Base-by-base conservation (phyloP, 768 basidiomycete species). In the Mycena kentingensis region DNA sequence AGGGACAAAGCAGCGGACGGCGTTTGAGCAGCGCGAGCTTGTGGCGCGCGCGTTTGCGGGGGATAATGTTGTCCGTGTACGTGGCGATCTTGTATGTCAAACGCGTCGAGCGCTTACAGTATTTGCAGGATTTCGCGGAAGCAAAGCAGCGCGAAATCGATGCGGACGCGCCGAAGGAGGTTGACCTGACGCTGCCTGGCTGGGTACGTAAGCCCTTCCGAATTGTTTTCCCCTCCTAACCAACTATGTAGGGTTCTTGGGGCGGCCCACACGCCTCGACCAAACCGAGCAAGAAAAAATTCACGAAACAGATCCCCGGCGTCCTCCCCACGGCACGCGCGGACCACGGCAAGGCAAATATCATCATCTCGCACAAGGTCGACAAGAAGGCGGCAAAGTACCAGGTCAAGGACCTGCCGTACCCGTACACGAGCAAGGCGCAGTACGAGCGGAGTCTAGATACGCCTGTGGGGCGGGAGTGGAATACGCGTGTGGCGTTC, bases 221-320 rank as follows among this genome's bases (percentile, higher is more conserved):
- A n/a, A n/a, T n/a, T n/a, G n/a, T n/a, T n/a, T n/a, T n/a, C n/a
- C n/a, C n/a, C n/a, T n/a, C n/a, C n/a, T n/a, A n/a, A n/a, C n/a
- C n/a, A n/a, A n/a, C n/a, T n/a, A n/a, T n/a, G n/a, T 61, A 96
- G 93, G 96, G 96, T 35, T 77, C 92, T 18, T 98, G 97, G 97
- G 90, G 88, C 16, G 96, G 96, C 27, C 69, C 77, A 42, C 41
- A 42, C 21, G 41, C 41, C 12, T 42, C 41, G 29, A 94, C 94
- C 25, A 73, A 42, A 7, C 41, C 80, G 13, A 81, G 77, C 54
- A 81, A 81, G 36, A 25, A 45, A 32, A 52, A 42, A 52, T 79
- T 88, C 49, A 80, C 95, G 67, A 93, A 93, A 64, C 86, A 87
- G 62, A 72, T 92, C 24, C 81, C 90, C 0, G 95, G 96, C 15